Conservation (phyloP, 208 protist genomes). For the Acanthamoeba sp. region DNA sequence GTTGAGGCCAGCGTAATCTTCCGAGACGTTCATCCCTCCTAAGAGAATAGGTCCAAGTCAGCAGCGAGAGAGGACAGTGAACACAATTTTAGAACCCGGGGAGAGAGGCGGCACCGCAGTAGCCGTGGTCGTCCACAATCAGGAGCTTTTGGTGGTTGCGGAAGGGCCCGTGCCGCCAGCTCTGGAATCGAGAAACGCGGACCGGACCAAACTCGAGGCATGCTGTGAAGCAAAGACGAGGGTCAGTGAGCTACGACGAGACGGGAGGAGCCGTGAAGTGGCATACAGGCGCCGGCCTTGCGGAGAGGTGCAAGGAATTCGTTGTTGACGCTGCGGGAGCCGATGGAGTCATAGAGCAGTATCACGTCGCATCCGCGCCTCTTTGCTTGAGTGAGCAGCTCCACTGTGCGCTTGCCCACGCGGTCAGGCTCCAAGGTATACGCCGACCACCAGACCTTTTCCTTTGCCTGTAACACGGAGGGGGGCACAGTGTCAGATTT, state of each 20-base stretch:
- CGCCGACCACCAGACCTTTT: slow-evolving; percentile 66
- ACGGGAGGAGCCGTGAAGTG: not conserved
- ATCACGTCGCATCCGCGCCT: slow-evolving; percentile 77
- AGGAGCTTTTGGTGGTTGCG: slow-evolving; percentile 84
- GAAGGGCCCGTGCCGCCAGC: slow-evolving; percentile 62
- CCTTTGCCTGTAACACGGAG: not conserved
- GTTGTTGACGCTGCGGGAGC: slow-evolving; percentile 50
- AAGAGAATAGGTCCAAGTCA: slow-evolving; percentile 1
- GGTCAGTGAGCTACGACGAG: too few species aligned
- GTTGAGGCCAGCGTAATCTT: slow-evolving; percentile 78
- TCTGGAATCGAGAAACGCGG: slow-evolving; percentile 30
- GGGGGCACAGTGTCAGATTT: not conserved
- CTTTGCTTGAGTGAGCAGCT: slow-evolving; percentile 77
- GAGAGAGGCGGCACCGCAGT: slow-evolving; percentile 80
- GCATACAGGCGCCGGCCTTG: slow-evolving; percentile 4
- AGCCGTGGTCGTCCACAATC: slow-evolving; percentile 79
- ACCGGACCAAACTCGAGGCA: slow-evolving; percentile 60
- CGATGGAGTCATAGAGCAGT: slow-evolving; percentile 83
- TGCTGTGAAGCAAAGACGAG: not conserved
- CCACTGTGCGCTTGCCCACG: slow-evolving; percentile 77
- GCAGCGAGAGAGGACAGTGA: not conserved
- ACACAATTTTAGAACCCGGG: not conserved
- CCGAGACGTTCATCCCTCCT: slow-evolving; percentile 71
- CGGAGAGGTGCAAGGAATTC: slow-evolving; percentile 42
- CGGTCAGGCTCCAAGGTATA: slow-evolving; percentile 76